These are phyloP conservation scores for Calonectria henricotiae DNA, from an alignment of 2,329 filamentous ascomycete genomes.

Conservation along the genomic window DNA sequence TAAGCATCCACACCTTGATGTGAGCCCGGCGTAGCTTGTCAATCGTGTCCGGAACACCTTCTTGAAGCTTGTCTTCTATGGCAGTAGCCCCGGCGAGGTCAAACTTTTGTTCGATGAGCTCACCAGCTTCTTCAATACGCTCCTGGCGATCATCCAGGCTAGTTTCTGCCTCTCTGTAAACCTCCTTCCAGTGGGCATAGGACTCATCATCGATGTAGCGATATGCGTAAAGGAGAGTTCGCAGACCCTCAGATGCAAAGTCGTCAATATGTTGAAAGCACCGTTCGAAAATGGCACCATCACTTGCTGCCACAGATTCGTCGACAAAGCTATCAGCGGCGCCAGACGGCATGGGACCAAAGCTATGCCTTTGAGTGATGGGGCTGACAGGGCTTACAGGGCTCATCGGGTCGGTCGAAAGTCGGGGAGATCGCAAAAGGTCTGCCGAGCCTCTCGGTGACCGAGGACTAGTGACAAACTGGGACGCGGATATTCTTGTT, in stretches of 20 bases:
- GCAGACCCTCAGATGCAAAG: conserved; percentile 89
- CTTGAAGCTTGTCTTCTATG: conserved; percentile 94
- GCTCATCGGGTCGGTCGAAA: conserved; percentile 51
- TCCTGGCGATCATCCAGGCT: conserved; percentile 86
- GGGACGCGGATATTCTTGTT: conserved; percentile 51
- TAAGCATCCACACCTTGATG: conserved; percentile 98
- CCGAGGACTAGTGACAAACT: conserved; percentile 48
- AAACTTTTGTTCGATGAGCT: conserved; percentile 85
- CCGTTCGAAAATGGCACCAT: conserved; percentile 81
- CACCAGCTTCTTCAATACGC: conserved; percentile 84
- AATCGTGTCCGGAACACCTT: conserved; percentile 91
- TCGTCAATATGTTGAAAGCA: conserved; percentile 92
- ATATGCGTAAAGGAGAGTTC: conserved; percentile 88
- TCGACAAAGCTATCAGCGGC: conserved; percentile 71
- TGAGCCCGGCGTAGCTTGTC: conserved; percentile 90
- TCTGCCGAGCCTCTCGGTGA: conserved; percentile 54
- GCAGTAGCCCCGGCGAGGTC: conserved; percentile 91
- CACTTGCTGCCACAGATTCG: conserved; percentile 73
- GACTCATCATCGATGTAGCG: conserved; percentile 83
- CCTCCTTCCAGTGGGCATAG: conserved; percentile 83
- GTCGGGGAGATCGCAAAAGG: conserved; percentile 29
- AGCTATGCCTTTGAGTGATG: conserved; percentile 46
- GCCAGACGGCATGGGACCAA: conserved; percentile 53
- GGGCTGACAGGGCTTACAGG: conserved; percentile 48
- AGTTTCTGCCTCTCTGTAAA: conserved; percentile 86